Base-by-base conservation (phyloP, 2,329 filamentous ascomycete genomes). In the Trichoderma guizhouense region DNA sequence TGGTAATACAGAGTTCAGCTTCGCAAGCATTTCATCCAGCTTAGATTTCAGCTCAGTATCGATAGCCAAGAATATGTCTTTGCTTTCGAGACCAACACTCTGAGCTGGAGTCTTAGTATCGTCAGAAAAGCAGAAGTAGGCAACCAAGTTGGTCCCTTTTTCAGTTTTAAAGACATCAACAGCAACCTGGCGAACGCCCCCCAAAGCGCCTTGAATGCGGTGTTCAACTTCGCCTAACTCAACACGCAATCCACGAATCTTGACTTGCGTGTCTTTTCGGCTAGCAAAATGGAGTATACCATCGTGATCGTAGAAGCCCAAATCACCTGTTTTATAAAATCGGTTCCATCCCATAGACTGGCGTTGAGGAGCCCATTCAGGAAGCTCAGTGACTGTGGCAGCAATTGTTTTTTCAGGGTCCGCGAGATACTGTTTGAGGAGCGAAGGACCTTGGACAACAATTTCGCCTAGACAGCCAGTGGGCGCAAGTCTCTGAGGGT, bases 191-290 rank as follows among this genome's bases (percentile, higher is more conserved):
- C 34, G 34, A 30, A 55, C 34, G 0, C 43, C 39, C 2, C 58
- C 4, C 8, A 73, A 7, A 0, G 51, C n/a, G 6, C 26, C 26
- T 21, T 24, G 18, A 5, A 77, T 57, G 1, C 66, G 62, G 8
- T 74, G 28, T 58, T 78, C 77, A 18, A 79, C 43, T 58, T 77
- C 77, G 0, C 73, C 76, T 21, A 87, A 80, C 78, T 87, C 90
- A 60, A 88, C 81, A 66, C 87, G 79, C 72, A 85, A 88, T n/a
- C 90, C 90, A n/a, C 84, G 83, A 11, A 90, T 78, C 77, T 90
- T 90, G 61, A 89, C 83, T 75, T 90, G 88, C 0, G 82, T 83
- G 74, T 90, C 88, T 73, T 87, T 88, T 14, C 88, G 82, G 53
- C 86, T 86, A 51, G 86, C 74, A 69, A 83, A 86, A 0, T 80